A percentile compares a stretch with the other conserved stretches of the same genome.
These are phyloP conservation scores for Alternaria postmessia DNA, from an alignment of 2,329 filamentous ascomycete species.

Conservation along the genomic window DNA sequence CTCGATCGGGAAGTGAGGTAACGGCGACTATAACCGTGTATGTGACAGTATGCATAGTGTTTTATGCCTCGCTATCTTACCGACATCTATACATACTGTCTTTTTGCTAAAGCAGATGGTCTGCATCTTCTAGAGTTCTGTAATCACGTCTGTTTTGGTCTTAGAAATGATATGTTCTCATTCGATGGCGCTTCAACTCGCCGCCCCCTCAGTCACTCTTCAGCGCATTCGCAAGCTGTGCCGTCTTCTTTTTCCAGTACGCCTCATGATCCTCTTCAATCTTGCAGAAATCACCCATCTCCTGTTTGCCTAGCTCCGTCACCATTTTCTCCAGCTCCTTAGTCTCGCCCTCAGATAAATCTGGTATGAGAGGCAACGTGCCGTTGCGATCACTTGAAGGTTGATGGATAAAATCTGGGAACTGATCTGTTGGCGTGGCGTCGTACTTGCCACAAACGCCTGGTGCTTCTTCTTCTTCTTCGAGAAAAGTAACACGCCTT, in stretches of 20 bases:
- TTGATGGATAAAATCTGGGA: slow-evolving; percentile 31
- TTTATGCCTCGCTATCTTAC: neutral
- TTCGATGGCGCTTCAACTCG: neutral
- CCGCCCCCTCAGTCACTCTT: slow-evolving; percentile 22
- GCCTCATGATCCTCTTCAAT: slow-evolving; percentile 32
- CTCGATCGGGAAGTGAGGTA: too few relatives aligned
- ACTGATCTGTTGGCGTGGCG: neutral
- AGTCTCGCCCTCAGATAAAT: slow-evolving; percentile 22
- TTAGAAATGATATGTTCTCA: too few relatives aligned
- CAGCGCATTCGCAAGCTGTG: slow-evolving; percentile 24
- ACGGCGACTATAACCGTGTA: neutral
- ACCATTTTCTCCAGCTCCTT: slow-evolving; percentile 25
- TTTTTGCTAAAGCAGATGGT: too few relatives aligned
- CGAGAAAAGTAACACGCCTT: slow-evolving; percentile 37
- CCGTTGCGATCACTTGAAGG: slow-evolving; percentile 16
- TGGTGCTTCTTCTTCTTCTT: neutral
- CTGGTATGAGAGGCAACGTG: slow-evolving; percentile 12
- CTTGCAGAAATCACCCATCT: slow-evolving; percentile 29
- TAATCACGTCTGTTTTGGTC: too few relatives aligned
- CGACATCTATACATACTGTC: too few relatives aligned
- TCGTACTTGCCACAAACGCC: neutral
- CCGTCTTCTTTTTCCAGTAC: slow-evolving; percentile 39
- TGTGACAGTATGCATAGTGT: neutral
- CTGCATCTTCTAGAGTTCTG: too few relatives aligned
- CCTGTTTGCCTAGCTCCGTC: slow-evolving; percentile 26